Percentiles rank a stretch among this genome's conserved stretches.
Conservation (phyloP, 2,329 filamentous ascomycete species). For the Exophiala oligosperma region DNA sequence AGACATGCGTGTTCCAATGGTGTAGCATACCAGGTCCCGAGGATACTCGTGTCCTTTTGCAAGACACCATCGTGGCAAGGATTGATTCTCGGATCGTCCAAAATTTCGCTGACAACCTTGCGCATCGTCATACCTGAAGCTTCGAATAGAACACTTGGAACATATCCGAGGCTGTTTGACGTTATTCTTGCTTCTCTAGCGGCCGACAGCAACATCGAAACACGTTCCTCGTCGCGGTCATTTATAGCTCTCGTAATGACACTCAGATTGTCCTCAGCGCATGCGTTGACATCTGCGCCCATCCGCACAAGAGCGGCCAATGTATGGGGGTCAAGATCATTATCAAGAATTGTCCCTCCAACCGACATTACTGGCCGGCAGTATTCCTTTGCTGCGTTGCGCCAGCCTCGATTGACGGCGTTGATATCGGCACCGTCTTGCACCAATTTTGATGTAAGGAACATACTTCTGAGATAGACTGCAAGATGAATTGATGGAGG, state of each 20-base stretch:
- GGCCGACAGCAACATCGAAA: neutral
- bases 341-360: slow-evolving; percentile 1
- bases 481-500: slow-evolving; percentile 5
- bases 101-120: neutral
- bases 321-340: neutral
- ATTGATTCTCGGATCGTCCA: neutral
- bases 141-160: neutral
- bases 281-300: slow-evolving; percentile 1
- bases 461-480: neutral
- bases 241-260: neutral
- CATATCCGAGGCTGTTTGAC: neutral
- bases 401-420: neutral
- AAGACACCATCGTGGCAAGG: neutral
- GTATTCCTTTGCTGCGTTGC: neutral
- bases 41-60: neutral
- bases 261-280: neutral
- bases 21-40: neutral
- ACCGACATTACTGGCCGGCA: neutral
- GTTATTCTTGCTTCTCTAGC: neutral
- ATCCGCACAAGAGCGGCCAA: neutral
- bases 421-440: neutral
- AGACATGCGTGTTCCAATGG: slow-evolving; percentile 3
- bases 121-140: neutral
- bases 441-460: neutral
- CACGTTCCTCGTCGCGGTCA: neutral